phyloP scores from a whole-genome alignment of 257 asterid genomes.

The Avicennia marina region DNA sequence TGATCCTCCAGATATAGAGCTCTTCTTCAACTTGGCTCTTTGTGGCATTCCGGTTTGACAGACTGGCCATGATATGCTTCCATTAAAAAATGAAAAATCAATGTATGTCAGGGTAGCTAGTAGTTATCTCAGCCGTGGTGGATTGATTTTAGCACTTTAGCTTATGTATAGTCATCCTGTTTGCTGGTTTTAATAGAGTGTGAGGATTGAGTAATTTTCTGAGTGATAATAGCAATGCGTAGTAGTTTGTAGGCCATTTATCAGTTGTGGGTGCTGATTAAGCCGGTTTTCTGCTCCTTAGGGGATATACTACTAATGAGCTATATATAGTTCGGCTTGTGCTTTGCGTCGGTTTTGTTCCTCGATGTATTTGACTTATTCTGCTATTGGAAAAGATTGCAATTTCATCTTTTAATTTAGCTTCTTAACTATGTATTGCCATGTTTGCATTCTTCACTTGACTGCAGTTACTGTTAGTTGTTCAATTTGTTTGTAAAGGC shows the following conservation, averaged over 20 bases:
- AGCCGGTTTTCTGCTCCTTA: conserved; percentile 25
- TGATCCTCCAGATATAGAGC: conserved; percentile 58
- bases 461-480: too few species aligned
- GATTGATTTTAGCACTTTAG: not conserved
- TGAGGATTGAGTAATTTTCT: conserved; percentile 13
- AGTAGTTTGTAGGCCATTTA: not conserved
- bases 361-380: conserved; percentile 10
- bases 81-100: not conserved
- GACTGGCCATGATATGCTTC: not conserved
- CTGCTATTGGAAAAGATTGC: conserved; percentile 19
- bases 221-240: conserved; percentile 17
- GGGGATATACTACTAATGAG: conserved; percentile 4
- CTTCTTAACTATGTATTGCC: not conserved
- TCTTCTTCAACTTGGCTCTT: conserved; percentile 44
- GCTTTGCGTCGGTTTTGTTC: not conserved
- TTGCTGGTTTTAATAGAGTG: conserved; percentile 10
- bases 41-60: conserved; percentile 42
- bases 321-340: not conserved
- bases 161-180: not conserved
- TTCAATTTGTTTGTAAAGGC: not conserved
- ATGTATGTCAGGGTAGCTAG: not conserved
- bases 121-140: conserved; percentile 1
- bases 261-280: conserved; percentile 6
- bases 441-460: not conserved
- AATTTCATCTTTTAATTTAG: not conserved